Evolutionary conservation across 805 yeast species (phyloP), one percentile per base, ranked within the genome.

Genomic region (Ogataea degrootiae): DNA sequence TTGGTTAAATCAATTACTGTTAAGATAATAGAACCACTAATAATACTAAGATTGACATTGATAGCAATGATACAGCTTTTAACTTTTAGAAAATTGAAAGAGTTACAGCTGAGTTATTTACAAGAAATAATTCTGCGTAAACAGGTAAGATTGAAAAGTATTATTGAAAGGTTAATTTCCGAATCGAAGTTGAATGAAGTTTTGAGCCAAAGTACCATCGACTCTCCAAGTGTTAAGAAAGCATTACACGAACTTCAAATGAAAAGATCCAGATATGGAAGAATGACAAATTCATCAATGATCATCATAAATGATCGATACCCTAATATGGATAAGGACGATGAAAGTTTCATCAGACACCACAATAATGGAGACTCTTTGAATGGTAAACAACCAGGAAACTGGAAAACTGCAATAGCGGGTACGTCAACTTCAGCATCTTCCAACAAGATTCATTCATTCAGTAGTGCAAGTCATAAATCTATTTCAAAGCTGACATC

Each of bases 31-130:
- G 83, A 79, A 57, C 78, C 80, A 14, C 57, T 77, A 21, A 69
- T 73, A 55, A 79, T 76, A 45, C 54, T 78, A 43, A 68, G 71
- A 43, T 74, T 72, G 42, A 75, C 77, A 39, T 66, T 74, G 47
- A 48, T 65, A 31, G 63, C 76, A 15, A 68, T 76, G 15, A 58
- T 76, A 22, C 73, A 75, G 45, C 57, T 79, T 41, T 60, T 79
- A 36, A 70, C 69, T 43, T 79, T 76, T 57, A 69, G 79, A 60
- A 78, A 77, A 54, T 62, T 70, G 59, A 79, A 79, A 56, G 76
- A 79, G 37, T 59, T 76, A 21, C 84, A 79, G 57, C 66, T 72
- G 51, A 67, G 70, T 49, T 67, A 73, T 67, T 68, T 60, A 48
- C 66, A 52, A 67, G 70, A 52, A 58, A 69, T 60, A 37, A 70